Percentiles rank a stretch among this genome's conserved stretches.
phyloP scores from a whole-genome alignment of 2,329 filamentous ascomycete species.

The Neurospora crassa region DNA sequence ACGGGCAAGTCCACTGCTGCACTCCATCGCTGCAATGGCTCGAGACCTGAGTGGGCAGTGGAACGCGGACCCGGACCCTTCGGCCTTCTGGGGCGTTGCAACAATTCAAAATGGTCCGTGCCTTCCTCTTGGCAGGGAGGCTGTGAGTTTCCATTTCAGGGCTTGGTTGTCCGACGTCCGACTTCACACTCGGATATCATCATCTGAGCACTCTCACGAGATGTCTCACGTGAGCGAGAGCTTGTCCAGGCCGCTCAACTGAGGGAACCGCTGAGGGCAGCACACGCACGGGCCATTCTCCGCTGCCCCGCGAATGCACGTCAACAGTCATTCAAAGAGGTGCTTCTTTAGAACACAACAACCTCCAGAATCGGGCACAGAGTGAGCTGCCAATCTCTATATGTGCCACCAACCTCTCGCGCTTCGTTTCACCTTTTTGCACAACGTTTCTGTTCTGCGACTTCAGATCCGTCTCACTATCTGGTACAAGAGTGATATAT shows the following conservation, averaged over 20 bases:
- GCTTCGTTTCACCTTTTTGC: neutral
- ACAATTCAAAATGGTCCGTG: constrained; percentile 13
- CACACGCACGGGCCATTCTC: neutral
- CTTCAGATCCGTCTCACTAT: neutral
- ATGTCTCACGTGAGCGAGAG: neutral
- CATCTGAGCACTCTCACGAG: neutral
- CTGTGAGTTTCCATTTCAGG: constrained; percentile 7
- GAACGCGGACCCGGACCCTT: constrained; percentile 1
- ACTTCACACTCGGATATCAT: neutral
- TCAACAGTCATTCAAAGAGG: neutral
- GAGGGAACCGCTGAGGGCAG: neutral
- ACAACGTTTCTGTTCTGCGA: neutral
- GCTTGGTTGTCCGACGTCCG: neutral
- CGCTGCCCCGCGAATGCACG: neutral
- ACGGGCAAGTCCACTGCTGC: neutral
- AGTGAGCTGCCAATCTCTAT: neutral
- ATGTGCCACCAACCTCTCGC: neutral
- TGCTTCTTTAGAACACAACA: neutral
- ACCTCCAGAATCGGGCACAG: neutral
- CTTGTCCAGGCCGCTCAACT: neutral
- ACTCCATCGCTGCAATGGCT: neutral
- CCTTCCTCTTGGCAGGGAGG: constrained; percentile 13
- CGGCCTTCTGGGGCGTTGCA: constrained; percentile 4
- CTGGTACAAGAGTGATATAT: neutral
- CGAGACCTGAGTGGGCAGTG: neutral